These are phyloP conservation scores for Monilinia vaccinii-corymbosi DNA, from an alignment of 2,329 filamentous ascomycete genomes.

Conservation along the genomic window DNA sequence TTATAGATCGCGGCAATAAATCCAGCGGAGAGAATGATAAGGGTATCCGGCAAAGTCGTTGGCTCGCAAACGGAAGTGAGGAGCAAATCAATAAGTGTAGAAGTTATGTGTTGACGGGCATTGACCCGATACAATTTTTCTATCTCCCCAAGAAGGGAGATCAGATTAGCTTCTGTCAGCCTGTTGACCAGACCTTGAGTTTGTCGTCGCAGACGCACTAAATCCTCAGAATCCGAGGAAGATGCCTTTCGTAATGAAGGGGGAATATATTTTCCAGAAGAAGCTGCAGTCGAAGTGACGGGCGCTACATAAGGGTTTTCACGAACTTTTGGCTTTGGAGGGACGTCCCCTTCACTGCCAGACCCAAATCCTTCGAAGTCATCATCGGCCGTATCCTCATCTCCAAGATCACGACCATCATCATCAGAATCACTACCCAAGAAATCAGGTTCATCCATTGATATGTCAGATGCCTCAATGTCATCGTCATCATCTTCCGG, in stretches of 20 bases:
- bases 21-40: conserved; percentile 81
- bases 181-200: conserved; percentile 86
- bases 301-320: conserved; percentile 92
- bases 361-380: conserved; percentile 33
- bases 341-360: conserved; percentile 29
- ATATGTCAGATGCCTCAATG: conserved; percentile 26
- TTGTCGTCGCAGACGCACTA: conserved; percentile 64
- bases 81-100: conserved; percentile 67
- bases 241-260: conserved; percentile 65
- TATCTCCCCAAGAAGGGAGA: conserved; percentile 74
- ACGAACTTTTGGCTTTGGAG: conserved; percentile 39
- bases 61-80: conserved; percentile 72
- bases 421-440: conserved; percentile 24
- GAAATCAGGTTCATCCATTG: conserved; percentile 25
- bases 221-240: conserved; percentile 55
- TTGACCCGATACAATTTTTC: conserved; percentile 77
- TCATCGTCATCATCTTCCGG: conserved; percentile 30
- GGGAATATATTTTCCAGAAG: conserved; percentile 74
- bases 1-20: conserved; percentile 86
- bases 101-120: conserved; percentile 81
- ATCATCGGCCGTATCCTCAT: conserved; percentile 33
- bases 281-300: conserved; percentile 34
- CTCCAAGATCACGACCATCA: conserved; percentile 23
- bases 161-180: conserved; percentile 80
- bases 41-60: conserved; percentile 73